Evolutionary conservation across 2,329 filamentous ascomycete species (phyloP).

Genomic region (Phyllosticta paracitricarpa): DNA sequence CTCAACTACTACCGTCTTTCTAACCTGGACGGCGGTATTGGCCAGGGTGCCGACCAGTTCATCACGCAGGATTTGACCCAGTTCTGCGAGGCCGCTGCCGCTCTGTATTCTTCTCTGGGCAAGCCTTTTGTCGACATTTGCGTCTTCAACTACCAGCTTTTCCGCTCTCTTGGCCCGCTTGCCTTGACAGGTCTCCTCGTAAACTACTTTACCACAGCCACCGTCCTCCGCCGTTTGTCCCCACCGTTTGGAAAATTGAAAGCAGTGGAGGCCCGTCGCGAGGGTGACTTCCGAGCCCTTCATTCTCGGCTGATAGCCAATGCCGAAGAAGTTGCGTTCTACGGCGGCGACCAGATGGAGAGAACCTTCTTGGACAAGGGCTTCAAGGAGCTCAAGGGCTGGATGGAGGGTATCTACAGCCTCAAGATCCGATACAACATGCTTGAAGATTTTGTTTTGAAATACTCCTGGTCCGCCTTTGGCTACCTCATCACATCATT

Average conservation of each 20-base stretch:
- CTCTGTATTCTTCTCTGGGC: conserved; percentile 90
- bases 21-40: conserved; percentile 86
- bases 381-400: conserved; percentile 83
- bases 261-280: conserved; percentile 86
- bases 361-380: conserved; percentile 85
- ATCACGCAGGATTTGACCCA: conserved; percentile 95
- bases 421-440: conserved; percentile 98
- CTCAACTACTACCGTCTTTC: conserved; percentile 93
- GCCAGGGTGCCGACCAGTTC: conserved; percentile 87
- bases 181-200: conserved; percentile 77
- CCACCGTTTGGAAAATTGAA: conserved; percentile 96
- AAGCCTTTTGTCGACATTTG: conserved; percentile 95
- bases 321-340: conserved; percentile 95
- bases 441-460: conserved; percentile 93
- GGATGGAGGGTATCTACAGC: conserved; percentile 98
- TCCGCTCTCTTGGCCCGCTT: conserved; percentile 78
- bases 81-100: conserved; percentile 87
- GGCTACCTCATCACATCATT: conserved; percentile 89
- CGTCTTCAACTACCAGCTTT: conserved; percentile 97
- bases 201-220: conserved; percentile 92
- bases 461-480: conserved; percentile 98
- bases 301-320: conserved; percentile 92
- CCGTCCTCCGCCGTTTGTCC: conserved; percentile 75
- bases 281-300: conserved; percentile 86
- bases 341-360: conserved; percentile 90